phyloP scores from a whole-genome alignment of 768 basidiomycete genomes.

The Termitomyces sp. region DNA sequence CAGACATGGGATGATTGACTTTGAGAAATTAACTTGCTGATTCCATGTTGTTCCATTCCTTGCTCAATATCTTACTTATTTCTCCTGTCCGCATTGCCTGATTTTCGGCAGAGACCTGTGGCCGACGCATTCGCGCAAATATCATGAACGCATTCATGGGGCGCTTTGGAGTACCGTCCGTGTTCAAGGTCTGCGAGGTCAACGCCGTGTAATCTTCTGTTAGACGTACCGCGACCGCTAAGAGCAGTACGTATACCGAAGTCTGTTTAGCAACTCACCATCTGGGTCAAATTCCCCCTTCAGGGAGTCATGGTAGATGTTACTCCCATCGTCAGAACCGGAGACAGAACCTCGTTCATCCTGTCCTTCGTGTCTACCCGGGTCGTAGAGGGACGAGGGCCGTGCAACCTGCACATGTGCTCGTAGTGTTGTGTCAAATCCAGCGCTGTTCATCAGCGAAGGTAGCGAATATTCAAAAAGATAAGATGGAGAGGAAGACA shows the following conservation, averaged over 20 bases:
- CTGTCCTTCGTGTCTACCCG: conserved; percentile 21
- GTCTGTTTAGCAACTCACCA: conserved; percentile 27
- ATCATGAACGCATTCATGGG: conserved; percentile 97
- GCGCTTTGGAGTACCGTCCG: conserved; percentile 84
- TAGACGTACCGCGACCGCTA: background rate
- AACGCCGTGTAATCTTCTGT: conserved; percentile 37
- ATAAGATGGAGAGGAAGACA: conserved; percentile 11
- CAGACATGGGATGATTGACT: conserved; percentile 3
- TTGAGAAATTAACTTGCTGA: conserved; percentile 41
- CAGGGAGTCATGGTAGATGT: conserved; percentile 27
- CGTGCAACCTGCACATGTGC: conserved; percentile 23
- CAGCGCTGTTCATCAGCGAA: conserved; percentile 25
- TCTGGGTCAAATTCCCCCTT: conserved; percentile 42
- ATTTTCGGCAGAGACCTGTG: conserved; percentile 83
- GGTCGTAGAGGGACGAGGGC: conserved; percentile 19
- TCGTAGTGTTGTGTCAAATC: conserved; percentile 15
- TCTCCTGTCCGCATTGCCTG: conserved; percentile 89
- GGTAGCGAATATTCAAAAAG: conserved; percentile 7
- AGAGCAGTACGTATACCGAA: background rate
- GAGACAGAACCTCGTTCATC: conserved; percentile 50
- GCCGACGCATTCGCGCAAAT: conserved; percentile 75
- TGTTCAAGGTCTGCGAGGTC: conserved; percentile 76
- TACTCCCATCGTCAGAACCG: conserved; percentile 52
- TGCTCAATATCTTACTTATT: conserved; percentile 82
- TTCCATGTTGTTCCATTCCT: conserved; percentile 81